Conservation (phyloP, 2,329 filamentous ascomycete species). For the Waltergamsia citrina region DNA sequence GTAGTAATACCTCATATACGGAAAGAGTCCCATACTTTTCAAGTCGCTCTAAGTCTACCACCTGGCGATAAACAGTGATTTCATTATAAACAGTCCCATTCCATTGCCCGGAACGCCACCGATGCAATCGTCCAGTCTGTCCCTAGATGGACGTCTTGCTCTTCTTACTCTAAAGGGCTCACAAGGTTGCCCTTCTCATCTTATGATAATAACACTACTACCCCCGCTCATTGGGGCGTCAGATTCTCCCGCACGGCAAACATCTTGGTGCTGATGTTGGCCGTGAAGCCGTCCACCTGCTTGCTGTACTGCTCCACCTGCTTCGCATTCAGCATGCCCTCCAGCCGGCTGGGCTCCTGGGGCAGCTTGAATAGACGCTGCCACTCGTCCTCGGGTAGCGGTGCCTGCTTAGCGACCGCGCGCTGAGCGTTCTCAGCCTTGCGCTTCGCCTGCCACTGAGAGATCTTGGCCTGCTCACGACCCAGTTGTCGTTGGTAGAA, state of each 20-base stretch:
- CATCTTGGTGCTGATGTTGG: conserved; percentile 91
- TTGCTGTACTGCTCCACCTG: conserved; percentile 97
- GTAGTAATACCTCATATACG: too few relatives aligned
- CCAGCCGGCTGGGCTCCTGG: conserved; percentile 83
- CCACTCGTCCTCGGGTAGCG: conserved; percentile 95
- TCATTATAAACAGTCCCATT: conserved; percentile 19
- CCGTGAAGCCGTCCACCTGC: conserved; percentile 94
- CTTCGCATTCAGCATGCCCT: conserved; percentile 88
- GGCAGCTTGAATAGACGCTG: conserved; percentile 97
- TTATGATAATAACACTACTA: too few relatives aligned
- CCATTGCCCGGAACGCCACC: conserved; percentile 30
- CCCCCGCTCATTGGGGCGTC: conserved; percentile 38
- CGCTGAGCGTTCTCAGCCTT: conserved; percentile 90
- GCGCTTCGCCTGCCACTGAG: conserved; percentile 92
- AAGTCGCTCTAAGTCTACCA: conserved; percentile 4
- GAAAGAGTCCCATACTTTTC: neutral
- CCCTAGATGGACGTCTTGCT: neutral
- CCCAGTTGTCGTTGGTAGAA: conserved; percentile 88
- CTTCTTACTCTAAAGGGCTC: too few relatives aligned
- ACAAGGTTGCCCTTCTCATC: too few relatives aligned
- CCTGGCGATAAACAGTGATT: conserved; percentile 6
- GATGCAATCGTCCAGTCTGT: conserved; percentile 27
- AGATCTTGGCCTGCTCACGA: conserved; percentile 93
- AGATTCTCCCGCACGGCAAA: conserved; percentile 78
- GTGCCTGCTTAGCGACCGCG: conserved; percentile 75